Evolutionary conservation across 345 rosid genomes (phyloP).

Genomic region (Rhodomyrtus tomentosa): DNA sequence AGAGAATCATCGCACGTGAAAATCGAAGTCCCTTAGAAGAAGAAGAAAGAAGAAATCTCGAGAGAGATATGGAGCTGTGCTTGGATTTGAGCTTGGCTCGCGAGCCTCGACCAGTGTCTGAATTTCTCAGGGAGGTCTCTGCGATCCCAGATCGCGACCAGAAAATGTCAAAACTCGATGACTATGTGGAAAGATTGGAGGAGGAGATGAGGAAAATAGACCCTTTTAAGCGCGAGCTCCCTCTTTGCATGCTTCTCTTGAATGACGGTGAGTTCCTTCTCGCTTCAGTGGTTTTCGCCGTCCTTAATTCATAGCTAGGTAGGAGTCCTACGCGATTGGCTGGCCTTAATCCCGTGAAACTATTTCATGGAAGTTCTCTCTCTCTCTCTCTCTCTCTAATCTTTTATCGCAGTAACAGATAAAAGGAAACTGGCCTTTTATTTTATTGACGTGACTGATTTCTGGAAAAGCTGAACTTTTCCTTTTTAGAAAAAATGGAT

Average conservation of each 20-base stretch:
- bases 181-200: slow-evolving; percentile 39
- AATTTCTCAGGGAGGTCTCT: slow-evolving; percentile 36
- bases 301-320: background rate
- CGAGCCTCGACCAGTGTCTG: slow-evolving; percentile 34
- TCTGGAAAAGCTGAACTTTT: background rate
- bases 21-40: background rate
- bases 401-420: background rate
- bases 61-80: slow-evolving; percentile 38
- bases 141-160: slow-evolving; percentile 17
- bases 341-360: background rate
- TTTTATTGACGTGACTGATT: background rate
- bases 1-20: background rate
- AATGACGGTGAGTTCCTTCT: slow-evolving; percentile 34
- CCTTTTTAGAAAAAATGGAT: background rate
- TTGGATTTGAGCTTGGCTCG: slow-evolving; percentile 44
- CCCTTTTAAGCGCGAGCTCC: slow-evolving; percentile 69
- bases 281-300: background rate
- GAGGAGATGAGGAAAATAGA: slow-evolving; percentile 63
- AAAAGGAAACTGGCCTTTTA: background rate
- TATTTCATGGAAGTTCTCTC: background rate
- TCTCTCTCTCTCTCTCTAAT: too few species aligned
- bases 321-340: background rate
- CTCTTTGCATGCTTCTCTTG: slow-evolving; percentile 63
- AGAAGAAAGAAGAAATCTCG: background rate
- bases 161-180: slow-evolving; percentile 33